phyloP scores from a whole-genome alignment of 805 yeast species.

The Yarrowia sp. region DNA sequence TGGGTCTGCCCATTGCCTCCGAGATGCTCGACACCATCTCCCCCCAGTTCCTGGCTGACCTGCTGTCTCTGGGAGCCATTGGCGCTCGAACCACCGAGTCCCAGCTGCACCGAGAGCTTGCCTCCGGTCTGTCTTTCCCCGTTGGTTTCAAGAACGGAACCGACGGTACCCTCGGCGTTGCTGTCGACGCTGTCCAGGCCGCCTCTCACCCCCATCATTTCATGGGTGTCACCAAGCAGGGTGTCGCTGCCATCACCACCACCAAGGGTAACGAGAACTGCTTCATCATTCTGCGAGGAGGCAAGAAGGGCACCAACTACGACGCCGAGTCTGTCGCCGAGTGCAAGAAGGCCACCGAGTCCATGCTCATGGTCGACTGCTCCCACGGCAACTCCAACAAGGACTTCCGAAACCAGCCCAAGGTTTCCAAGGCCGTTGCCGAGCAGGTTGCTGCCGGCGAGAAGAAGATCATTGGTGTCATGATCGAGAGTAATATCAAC shows the following conservation, averaged over 20 bases:
- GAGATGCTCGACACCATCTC: constrained; percentile 98
- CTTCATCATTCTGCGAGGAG: constrained; percentile 94
- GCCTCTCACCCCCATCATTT: constrained; percentile 92
- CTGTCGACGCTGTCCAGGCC: constrained; percentile 90
- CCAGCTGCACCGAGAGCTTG: constrained; percentile 94
- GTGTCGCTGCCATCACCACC: constrained; percentile 92
- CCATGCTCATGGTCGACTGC: constrained; percentile 87
- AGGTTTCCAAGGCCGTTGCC: constrained; percentile 77
- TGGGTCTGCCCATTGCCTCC: constrained; percentile 87
- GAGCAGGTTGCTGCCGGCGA: constrained; percentile 82
- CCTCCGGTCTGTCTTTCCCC: constrained; percentile 98
- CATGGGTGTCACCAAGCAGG: constrained; percentile 96
- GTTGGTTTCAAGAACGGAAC: constrained; percentile 98
- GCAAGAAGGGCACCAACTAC: constrained; percentile 89
- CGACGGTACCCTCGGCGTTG: constrained; percentile 89
- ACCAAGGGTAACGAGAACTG: constrained; percentile 95
- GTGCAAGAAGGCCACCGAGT: constrained; percentile 59
- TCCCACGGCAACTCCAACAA: constrained; percentile 96
- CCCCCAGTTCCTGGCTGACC: constrained; percentile 90
- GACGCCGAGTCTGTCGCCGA: constrained; percentile 73
- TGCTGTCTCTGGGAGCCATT: constrained; percentile 92
- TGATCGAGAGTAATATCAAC: constrained; percentile 90
- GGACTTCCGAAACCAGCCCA: constrained; percentile 93
- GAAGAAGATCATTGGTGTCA: constrained; percentile 77
- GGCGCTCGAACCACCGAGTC: constrained; percentile 99